Base-by-base conservation (phyloP, 1,284 basidiomycete species). In the Leccinum pachyderme region DNA sequence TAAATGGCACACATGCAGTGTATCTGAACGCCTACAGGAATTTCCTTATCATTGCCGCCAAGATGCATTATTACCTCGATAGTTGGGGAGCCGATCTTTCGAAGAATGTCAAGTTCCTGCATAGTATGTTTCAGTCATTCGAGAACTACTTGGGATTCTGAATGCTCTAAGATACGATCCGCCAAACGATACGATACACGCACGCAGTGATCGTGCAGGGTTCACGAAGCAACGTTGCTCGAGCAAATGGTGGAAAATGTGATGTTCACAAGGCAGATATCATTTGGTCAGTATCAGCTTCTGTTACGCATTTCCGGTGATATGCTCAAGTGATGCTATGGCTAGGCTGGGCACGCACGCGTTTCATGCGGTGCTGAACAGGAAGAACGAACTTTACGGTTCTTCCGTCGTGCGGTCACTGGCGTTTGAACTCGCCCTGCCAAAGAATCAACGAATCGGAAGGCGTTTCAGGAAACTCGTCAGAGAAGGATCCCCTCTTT, bases 11-110 rank as follows among this genome's bases (percentile, higher is more conserved):
- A 27, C 63, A 77, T 32, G 81, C 80, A 0, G 84, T 92, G 3
- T 83, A 91, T 69, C 69, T 83, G 35, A 99, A 98, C 69, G 76
- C 97, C 8, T 95, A 94, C 68, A 86, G 95, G 70, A 90, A 87
- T 64, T 91, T 95, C 65, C 73, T 92, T n/a, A 71, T 96, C 25
- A 81, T 86, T 1, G 92, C 92, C 1, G 87, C 95, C 78, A 98
- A 95, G 74, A 89, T 95, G 78, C 84, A 91, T 51, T 81, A 84
- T 50, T 98, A 97, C 70, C 76, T 96, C 35, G 77, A 77, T 45
- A 77, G 79, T 46, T 87, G 81, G 83, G 75, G 77, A n/a, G 59
- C 75, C 7, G 73, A 77, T 50, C 59, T 73, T n/a, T 66, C 62
- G 35, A 76, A 73, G 54, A 80, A 80, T 58, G 62, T 70, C 48